Evolutionary conservation across 108 stramenopile genomes (phyloP).

Genomic region (Skeletonema marinoi): DNA sequence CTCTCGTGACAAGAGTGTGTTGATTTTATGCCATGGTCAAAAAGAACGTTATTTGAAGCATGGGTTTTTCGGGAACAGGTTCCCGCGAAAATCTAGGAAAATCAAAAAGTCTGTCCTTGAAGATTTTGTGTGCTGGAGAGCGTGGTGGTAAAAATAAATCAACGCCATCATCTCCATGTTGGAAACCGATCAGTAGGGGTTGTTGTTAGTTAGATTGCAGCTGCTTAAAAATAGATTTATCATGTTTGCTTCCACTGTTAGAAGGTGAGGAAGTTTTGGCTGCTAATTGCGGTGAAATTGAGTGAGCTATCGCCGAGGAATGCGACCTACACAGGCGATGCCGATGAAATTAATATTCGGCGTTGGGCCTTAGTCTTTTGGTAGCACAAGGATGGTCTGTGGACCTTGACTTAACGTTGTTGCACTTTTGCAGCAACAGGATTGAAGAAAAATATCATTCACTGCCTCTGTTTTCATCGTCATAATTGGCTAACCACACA

Average conservation of each 20-base stretch:
- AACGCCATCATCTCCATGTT: background rate
- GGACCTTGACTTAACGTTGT: background rate
- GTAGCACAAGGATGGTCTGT: background rate
- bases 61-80: background rate
- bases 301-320: background rate
- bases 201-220: background rate
- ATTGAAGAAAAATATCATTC: background rate
- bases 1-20: background rate
- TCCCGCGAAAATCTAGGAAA: background rate
- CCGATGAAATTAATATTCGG: background rate
- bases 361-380: background rate
- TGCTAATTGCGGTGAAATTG: background rate
- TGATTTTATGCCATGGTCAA: background rate
- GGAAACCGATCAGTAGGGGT: background rate
- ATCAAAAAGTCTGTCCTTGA: slow-evolving; percentile 1
- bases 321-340: background rate
- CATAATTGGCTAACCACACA: background rate
- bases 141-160: background rate
- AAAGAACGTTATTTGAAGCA: too few species aligned
- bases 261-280: slow-evolving; percentile 18
- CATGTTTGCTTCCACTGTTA: slow-evolving; percentile 24
- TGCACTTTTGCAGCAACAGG: too few species aligned
- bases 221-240: background rate
- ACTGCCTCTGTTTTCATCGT: background rate
- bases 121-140: background rate